Evolutionary conservation across 768 basidiomycete genomes (phyloP).

Genomic region (Trametes cinnabarina): DNA sequence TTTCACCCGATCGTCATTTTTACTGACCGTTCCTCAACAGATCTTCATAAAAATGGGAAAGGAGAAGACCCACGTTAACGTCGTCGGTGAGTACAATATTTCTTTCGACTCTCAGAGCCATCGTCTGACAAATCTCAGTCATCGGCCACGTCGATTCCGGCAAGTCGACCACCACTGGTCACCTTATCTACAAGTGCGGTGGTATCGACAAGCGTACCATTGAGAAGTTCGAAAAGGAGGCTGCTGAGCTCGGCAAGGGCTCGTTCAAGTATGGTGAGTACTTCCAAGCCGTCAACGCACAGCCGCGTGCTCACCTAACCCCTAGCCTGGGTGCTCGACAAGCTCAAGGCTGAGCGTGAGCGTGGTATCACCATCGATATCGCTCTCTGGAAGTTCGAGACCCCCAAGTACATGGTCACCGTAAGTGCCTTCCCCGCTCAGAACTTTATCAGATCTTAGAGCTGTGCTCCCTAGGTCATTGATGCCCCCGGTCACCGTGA

Average conservation of each 20-base stretch:
- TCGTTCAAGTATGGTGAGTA: conserved; percentile 93
- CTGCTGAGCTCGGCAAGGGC: conserved; percentile 99
- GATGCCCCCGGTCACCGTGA: conserved; percentile 99
- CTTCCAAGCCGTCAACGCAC: conserved; percentile 3
- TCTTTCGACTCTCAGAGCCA: conserved; percentile 22
- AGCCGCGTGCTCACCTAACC: conserved; percentile 20
- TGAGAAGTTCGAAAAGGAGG: conserved; percentile 99
- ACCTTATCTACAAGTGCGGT: conserved; percentile 99
- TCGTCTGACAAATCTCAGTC: conserved; percentile 50
- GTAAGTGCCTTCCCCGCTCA: conserved; percentile 44
- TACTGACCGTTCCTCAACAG: conserved; percentile 38
- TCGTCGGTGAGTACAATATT: conserved; percentile 70
- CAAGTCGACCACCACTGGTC: conserved; percentile 99
- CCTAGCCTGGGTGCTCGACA: conserved; percentile 99
- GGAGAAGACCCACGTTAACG: conserved; percentile 95
- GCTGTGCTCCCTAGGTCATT: conserved; percentile 65
- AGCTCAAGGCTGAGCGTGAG: conserved; percentile 99
- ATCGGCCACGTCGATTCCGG: conserved; percentile 99
- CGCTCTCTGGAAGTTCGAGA: conserved; percentile 99
- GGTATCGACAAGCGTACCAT: conserved; percentile 99
- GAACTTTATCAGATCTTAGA: not conserved
- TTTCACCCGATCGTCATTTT: conserved; percentile 10
- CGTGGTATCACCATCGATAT: conserved; percentile 99
- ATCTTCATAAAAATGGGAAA: conserved; percentile 80
- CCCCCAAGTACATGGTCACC: conserved; percentile 92